phyloP scores from a whole-genome alignment of 1,139 yeast genomes.

The Nakaseomyces glabratus region DNA sequence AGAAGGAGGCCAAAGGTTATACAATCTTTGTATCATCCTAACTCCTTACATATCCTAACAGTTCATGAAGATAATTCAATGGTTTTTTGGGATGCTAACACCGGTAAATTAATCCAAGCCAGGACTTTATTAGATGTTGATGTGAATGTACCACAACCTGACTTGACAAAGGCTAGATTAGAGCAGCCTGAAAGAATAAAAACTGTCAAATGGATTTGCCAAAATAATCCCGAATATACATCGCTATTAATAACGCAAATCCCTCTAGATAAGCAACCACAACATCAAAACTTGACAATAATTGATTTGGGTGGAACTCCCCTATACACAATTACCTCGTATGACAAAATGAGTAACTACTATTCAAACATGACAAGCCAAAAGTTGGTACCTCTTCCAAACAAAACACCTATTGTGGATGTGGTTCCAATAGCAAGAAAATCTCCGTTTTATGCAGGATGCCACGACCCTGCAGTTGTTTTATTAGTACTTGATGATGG shows the following conservation, averaged over 20 bases:
- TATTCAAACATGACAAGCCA: conserved; percentile 60
- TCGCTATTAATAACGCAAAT: conserved; percentile 68
- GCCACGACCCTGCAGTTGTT: conserved; percentile 57
- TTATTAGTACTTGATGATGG: conserved; percentile 55
- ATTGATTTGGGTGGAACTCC: conserved; percentile 79
- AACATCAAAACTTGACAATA: conserved; percentile 50
- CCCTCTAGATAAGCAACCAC: conserved; percentile 16
- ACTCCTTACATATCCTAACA: conserved; percentile 76
- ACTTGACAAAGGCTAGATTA: conserved; percentile 10
- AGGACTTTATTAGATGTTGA: conserved; percentile 60
- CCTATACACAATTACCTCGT: conserved; percentile 68
- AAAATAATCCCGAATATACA: conserved; percentile 72
- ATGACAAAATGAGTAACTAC: conserved; percentile 70
- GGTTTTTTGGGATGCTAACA: conserved; percentile 86
- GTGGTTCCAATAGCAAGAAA: conserved; percentile 44
- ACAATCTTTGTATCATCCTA: conserved; percentile 81
- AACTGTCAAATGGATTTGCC: conserved; percentile 60
- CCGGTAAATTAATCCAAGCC: conserved; percentile 66
- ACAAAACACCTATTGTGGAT: conserved; percentile 36
- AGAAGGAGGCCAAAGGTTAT: conserved; percentile 42
- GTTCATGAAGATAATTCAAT: conserved; percentile 74
- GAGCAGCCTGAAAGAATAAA: conserved; percentile 30
- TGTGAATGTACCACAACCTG: conserved; percentile 46
- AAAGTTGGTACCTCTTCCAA: conserved; percentile 44
- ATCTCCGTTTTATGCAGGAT: conserved; percentile 62